phyloP scores from a whole-genome alignment of 73 alveolate species.

The Uronychia binucleata region DNA sequence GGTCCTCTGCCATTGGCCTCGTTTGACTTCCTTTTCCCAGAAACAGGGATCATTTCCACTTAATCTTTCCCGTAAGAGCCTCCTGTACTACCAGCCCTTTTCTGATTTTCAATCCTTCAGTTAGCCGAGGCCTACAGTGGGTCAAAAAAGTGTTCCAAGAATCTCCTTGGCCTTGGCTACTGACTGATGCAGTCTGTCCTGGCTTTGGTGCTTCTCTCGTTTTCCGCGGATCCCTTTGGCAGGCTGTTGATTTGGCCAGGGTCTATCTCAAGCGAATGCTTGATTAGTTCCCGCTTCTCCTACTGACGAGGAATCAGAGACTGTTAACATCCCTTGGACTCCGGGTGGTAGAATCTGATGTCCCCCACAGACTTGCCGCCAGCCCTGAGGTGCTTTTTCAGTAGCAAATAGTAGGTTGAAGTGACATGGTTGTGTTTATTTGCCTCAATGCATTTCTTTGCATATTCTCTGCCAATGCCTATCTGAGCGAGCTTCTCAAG shows the following conservation, averaged over 20 bases:
- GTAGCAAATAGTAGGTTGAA: conserved; percentile 85
- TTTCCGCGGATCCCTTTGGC: neutral
- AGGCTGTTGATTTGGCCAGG: neutral
- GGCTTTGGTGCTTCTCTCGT: neutral
- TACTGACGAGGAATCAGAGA: neutral
- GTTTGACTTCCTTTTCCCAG: too few relatives aligned
- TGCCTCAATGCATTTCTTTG: conserved; percentile 73
- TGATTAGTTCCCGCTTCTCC: neutral
- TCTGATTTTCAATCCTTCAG: neutral
- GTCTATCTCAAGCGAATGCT: neutral
- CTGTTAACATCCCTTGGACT: neutral
- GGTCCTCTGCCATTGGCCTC: conserved; percentile 1
- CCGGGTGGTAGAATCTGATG: neutral
- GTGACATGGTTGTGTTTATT: conserved; percentile 93
- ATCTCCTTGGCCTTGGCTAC: neutral
- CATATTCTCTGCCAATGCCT: conserved; percentile 56
- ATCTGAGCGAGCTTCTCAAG: conserved; percentile 34
- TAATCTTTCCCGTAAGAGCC: conserved; percentile 1
- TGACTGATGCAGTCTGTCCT: neutral
- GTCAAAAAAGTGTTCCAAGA: neutral
- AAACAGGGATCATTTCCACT: neutral
- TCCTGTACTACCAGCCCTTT: neutral
- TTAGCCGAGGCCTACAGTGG: neutral
- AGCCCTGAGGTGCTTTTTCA: conserved; percentile 79
- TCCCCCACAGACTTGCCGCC: conserved; percentile 71